Evolutionary conservation across 768 basidiomycete species (phyloP).

Genomic region (Cubamyces sp.): DNA sequence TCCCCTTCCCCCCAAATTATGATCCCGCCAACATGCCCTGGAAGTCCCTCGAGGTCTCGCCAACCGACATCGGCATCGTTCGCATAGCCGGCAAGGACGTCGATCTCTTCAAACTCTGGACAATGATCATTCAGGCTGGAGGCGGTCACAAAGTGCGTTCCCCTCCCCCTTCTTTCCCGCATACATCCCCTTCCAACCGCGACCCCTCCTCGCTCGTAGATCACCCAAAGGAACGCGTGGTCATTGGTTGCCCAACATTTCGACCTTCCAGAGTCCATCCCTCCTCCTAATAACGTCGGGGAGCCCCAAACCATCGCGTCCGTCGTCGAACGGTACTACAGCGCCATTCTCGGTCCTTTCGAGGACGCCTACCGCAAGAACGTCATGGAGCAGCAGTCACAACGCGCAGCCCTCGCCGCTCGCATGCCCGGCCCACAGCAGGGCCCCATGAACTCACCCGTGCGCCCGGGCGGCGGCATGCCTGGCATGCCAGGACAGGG

Average conservation of each 20-base stretch:
- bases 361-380: conserved; percentile 73
- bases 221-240: conserved; percentile 57
- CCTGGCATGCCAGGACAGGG: conserved; percentile 24
- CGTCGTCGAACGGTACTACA: conserved; percentile 62
- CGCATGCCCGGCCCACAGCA: conserved; percentile 33
- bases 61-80: conserved; percentile 61
- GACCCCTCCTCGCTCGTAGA: conserved; percentile 10
- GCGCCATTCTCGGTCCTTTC: conserved; percentile 65
- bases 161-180: background rate
- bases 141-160: conserved; percentile 61
- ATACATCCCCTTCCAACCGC: conserved; percentile 5
- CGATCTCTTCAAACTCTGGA: conserved; percentile 77
- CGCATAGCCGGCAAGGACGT: conserved; percentile 75
- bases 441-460: conserved; percentile 20
- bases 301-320: conserved; percentile 52
- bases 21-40: conserved; percentile 67
- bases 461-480: conserved; percentile 25
- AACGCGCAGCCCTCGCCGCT: conserved; percentile 47
- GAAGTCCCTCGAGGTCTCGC: conserved; percentile 65
- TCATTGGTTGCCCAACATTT: conserved; percentile 49
- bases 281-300: conserved; percentile 20
- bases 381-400: conserved; percentile 60
- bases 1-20: conserved; percentile 56
- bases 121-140: conserved; percentile 59
- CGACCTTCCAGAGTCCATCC: conserved; percentile 42